phyloP scores from a whole-genome alignment of 768 basidiomycete species.

The Serendipita vermifera region DNA sequence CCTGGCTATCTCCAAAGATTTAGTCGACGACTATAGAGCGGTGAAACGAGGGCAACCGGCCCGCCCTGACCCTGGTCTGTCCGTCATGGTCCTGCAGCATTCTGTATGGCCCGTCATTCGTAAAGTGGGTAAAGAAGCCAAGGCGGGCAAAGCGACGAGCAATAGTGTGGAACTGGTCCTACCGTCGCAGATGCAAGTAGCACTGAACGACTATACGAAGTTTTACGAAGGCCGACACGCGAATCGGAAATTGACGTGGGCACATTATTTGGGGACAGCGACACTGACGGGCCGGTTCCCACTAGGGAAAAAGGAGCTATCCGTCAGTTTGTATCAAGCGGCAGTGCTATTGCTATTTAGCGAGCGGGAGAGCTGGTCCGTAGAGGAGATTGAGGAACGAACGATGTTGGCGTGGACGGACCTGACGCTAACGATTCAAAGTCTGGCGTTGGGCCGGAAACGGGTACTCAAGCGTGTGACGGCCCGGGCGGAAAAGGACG shows the following conservation, averaged over 20 bases:
- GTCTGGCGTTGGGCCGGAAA: slow-evolving; percentile 82
- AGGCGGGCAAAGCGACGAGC: too few species aligned
- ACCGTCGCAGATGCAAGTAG: slow-evolving; percentile 45
- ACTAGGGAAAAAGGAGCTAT: slow-evolving; percentile 65
- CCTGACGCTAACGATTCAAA: slow-evolving; percentile 76
- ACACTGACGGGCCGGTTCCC: slow-evolving; percentile 60
- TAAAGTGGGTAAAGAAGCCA: slow-evolving; percentile 12
- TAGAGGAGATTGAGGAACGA: slow-evolving; percentile 54
- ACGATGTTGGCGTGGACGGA: slow-evolving; percentile 58
- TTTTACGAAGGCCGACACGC: slow-evolving; percentile 75
- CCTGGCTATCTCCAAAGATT: slow-evolving; percentile 60
- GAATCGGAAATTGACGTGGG: slow-evolving; percentile 68
- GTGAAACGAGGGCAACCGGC: slow-evolving; percentile 30
- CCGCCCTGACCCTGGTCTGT: slow-evolving; percentile 28
- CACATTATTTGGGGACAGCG: slow-evolving; percentile 75
- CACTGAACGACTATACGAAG: slow-evolving; percentile 44
- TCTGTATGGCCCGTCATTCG: slow-evolving; percentile 76
- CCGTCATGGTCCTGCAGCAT: slow-evolving; percentile 71
- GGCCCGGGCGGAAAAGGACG: slow-evolving; percentile 61
- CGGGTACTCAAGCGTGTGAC: slow-evolving; percentile 59
- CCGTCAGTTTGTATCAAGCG: slow-evolving; percentile 83
- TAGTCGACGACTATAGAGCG: slow-evolving; percentile 43
- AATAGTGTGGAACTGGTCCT: background rate
- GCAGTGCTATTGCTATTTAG: slow-evolving; percentile 83
- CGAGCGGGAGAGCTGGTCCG: slow-evolving; percentile 43